phyloP scores from a whole-genome alignment of 805 yeast genomes.

The Saccharomycopsis sp. region DNA sequence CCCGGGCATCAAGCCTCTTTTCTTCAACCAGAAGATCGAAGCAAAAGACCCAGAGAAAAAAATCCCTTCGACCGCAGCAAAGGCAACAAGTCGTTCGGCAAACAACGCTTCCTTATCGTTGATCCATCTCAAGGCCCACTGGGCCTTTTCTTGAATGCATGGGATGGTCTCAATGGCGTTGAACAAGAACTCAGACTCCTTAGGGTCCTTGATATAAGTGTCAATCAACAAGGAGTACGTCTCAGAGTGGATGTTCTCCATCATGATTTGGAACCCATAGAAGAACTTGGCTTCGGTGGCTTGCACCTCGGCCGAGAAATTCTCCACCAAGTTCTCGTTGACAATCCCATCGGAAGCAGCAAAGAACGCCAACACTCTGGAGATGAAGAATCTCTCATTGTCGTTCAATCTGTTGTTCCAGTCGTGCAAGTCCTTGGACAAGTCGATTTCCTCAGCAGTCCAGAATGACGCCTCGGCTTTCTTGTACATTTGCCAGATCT shows the following conservation, averaged over 20 bases:
- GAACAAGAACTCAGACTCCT: slow-evolving; percentile 82
- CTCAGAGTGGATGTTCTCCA: slow-evolving; percentile 91
- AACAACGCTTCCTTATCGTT: slow-evolving; percentile 78
- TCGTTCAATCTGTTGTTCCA: slow-evolving; percentile 87
- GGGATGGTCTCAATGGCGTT: slow-evolving; percentile 96
- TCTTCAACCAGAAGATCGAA: slow-evolving; percentile 96
- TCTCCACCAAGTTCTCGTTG: slow-evolving; percentile 94
- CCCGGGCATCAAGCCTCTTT: slow-evolving; percentile 99
- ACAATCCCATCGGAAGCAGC: slow-evolving; percentile 99
- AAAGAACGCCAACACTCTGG: slow-evolving; percentile 91
- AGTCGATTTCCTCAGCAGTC: slow-evolving; percentile 98
- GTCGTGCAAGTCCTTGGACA: slow-evolving; percentile 82
- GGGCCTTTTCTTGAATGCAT: slow-evolving; percentile 93
- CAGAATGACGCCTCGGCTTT: slow-evolving; percentile 99
- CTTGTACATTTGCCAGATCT: slow-evolving; percentile 98
- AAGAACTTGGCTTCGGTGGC: slow-evolving; percentile 97
- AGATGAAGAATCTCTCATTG: slow-evolving; percentile 86
- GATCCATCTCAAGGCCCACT: slow-evolving; percentile 99
- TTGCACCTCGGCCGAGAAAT: slow-evolving; percentile 95
- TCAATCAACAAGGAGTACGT: slow-evolving; percentile 93
- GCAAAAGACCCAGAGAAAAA: slow-evolving; percentile 98
- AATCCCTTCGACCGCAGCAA: slow-evolving; percentile 98
- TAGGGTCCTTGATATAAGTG: slow-evolving; percentile 91
- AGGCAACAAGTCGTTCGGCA: slow-evolving; percentile 94
- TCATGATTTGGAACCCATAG: slow-evolving; percentile 99